Base-by-base conservation (phyloP, 352 stramenopile genomes). In the Phytophthora vignae region DNA sequence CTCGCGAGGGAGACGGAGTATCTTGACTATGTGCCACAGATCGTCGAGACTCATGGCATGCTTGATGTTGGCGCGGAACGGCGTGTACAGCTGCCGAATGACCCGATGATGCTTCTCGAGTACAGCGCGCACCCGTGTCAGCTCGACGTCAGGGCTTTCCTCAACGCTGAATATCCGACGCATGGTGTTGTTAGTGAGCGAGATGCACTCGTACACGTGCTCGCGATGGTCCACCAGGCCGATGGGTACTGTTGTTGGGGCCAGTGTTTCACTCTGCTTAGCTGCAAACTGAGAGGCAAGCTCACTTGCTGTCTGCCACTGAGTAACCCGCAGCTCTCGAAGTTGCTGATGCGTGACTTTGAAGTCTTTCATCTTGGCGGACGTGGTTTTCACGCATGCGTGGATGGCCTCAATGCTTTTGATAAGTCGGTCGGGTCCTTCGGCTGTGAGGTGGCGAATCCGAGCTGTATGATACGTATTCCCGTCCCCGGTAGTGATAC, bases 11-110 rank as follows among this genome's bases (percentile, higher is more conserved):
- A 94, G 40, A 0, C 82, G 83, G 38, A 93, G 49, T 14, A 89
- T 74, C 55, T 92, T 93, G 67, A 90, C 77, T 29, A 89, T 57
- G 44, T 91, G 87, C 83, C 85, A 94, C 9, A 94, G 55, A 31
- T 91, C 87, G 19, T 92, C 85, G 10, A 93, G 71, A 27, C 70
- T 91, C 57, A 87, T 65, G 5, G 81, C 87, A 58, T 91, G 73
- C 14, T 73, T 73, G 19, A 79, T 71, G 4, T 80, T 74, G 2
- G 69, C 27, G 2, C 77, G 75, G 50, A 84, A 71, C 46, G 77
- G 82, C 19, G 74, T 77, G 75, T 94, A 94, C 22, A 94, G 36
- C 36, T 83, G 74, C 0, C 82, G 83, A 54, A 94, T 70, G 9
- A 80, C 19, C n/a, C 78, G 55, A 66, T 90, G 81, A 38, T 91